Percentiles rank a stretch among this genome's conserved stretches.
Evolutionary conservation across 2,329 filamentous ascomycete genomes (phyloP).

Genomic region (Dryadomyces sulphureus): DNA sequence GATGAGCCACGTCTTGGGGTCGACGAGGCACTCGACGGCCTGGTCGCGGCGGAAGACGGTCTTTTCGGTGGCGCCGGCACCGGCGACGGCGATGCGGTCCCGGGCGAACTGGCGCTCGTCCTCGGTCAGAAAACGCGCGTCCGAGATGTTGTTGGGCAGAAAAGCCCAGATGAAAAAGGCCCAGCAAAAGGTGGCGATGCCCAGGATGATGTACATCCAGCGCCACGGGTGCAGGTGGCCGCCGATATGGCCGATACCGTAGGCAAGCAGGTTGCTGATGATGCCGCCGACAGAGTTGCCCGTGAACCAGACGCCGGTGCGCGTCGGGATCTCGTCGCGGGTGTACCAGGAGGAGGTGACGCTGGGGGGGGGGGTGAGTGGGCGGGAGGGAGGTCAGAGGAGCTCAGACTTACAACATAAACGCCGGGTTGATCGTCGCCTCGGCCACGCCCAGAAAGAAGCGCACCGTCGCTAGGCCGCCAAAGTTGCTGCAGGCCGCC

Average conservation of each 20-base stretch:
- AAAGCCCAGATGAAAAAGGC: slow-evolving; percentile 29
- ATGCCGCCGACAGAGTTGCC: slow-evolving; percentile 34
- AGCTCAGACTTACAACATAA: slow-evolving; percentile 21
- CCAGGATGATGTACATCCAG: slow-evolving; percentile 15
- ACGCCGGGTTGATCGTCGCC: slow-evolving; percentile 36
- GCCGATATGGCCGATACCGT: slow-evolving; percentile 38
- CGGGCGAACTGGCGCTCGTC: slow-evolving; percentile 34
- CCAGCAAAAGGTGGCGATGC: slow-evolving; percentile 21
- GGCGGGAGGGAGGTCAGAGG: background rate
- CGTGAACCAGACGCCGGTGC: slow-evolving; percentile 41
- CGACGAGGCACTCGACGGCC: slow-evolving; percentile 34
- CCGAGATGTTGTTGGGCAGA: slow-evolving; percentile 37
- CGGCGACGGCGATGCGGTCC: slow-evolving; percentile 31
- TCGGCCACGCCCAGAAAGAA: slow-evolving; percentile 41
- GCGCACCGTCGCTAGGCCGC: slow-evolving; percentile 32
- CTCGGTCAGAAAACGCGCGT: slow-evolving; percentile 39
- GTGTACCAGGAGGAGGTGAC: slow-evolving; percentile 42
- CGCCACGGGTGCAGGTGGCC: slow-evolving; percentile 21
- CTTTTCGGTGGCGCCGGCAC: slow-evolving; percentile 35
- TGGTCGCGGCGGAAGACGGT: slow-evolving; percentile 35
- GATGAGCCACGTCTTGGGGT: slow-evolving; percentile 47
- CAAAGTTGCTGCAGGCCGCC: slow-evolving; percentile 12
- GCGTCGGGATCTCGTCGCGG: slow-evolving; percentile 37
- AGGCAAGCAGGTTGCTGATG: slow-evolving; percentile 34
- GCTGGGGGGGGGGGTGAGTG: slow-evolving; percentile 14